A percentile compares a stretch with the other conserved stretches of the same genome.
Conservation (phyloP, 2,329 filamentous ascomycete genomes). For the Atkinsonella texensis region DNA sequence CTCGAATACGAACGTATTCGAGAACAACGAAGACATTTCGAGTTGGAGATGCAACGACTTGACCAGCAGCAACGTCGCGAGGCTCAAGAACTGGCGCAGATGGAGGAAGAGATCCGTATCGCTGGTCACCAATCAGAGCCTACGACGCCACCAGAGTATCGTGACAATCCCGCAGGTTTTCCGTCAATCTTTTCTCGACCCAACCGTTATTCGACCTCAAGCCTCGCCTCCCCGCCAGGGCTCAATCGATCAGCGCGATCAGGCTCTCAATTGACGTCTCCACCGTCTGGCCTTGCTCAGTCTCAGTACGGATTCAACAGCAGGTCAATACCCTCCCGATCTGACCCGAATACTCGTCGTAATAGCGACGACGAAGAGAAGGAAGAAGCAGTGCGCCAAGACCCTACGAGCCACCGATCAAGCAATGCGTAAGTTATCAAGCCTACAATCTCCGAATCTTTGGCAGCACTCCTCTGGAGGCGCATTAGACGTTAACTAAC, state of each 20-base stretch:
- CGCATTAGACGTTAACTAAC: slow-evolving; percentile 4
- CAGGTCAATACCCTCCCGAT: slow-evolving; percentile 58
- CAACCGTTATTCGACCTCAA: slow-evolving; percentile 81
- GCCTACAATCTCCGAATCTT: not conserved
- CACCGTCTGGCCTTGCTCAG: slow-evolving; percentile 51
- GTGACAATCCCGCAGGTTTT: slow-evolving; percentile 58
- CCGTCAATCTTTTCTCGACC: slow-evolving; percentile 70
- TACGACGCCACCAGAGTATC: slow-evolving; percentile 89
- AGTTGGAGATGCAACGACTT: slow-evolving; percentile 82
- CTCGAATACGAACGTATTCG: slow-evolving; percentile 83
- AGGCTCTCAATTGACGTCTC: slow-evolving; percentile 70
- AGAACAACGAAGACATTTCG: slow-evolving; percentile 79
- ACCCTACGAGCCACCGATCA: slow-evolving; percentile 59
- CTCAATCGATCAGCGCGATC: slow-evolving; percentile 64
- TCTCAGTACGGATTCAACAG: slow-evolving; percentile 40
- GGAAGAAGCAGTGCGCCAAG: slow-evolving; percentile 57
- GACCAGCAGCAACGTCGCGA: slow-evolving; percentile 75
- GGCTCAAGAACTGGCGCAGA: slow-evolving; percentile 71
- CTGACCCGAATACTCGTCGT: slow-evolving; percentile 73
- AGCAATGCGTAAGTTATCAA: slow-evolving; percentile 61
- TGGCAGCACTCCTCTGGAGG: not conserved
- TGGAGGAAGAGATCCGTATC: slow-evolving; percentile 58
- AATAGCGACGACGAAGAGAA: slow-evolving; percentile 90
- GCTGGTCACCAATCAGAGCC: slow-evolving; percentile 82
- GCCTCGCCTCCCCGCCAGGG: slow-evolving; percentile 70